Conservation (phyloP, 768 basidiomycete genomes). For the Phlebiopsis gigantea region DNA sequence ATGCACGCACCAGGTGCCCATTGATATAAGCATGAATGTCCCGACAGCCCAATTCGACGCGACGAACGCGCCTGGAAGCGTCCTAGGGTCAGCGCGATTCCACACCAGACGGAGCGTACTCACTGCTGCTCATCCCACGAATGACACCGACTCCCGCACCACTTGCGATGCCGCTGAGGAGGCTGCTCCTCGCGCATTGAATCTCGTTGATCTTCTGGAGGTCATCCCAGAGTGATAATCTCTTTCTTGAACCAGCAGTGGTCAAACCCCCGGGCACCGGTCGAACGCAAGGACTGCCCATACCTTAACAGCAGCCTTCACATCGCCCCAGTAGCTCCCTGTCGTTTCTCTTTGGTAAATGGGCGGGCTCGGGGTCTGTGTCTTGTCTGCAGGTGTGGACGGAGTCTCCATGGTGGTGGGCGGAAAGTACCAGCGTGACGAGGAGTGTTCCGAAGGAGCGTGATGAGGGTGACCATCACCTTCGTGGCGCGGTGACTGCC, state of each 20-base stretch:
- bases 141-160: slow-evolving; percentile 75
- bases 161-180: slow-evolving; percentile 75
- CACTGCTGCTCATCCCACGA: slow-evolving; percentile 61
- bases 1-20: slow-evolving; percentile 60
- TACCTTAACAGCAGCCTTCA: slow-evolving; percentile 32
- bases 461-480: not conserved
- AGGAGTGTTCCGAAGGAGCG: not conserved
- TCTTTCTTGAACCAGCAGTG: slow-evolving; percentile 32
- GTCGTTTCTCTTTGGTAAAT: slow-evolving; percentile 29
- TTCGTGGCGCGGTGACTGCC: slow-evolving; percentile 1
- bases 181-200: slow-evolving; percentile 72
- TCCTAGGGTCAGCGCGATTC: not conserved
- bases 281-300: not conserved
- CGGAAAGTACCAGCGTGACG: not conserved
- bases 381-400: not conserved
- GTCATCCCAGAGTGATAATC: slow-evolving; percentile 45
- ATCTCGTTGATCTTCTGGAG: slow-evolving; percentile 59
- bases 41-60: slow-evolving; percentile 80
- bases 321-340: slow-evolving; percentile 28
- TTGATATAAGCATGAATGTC: slow-evolving; percentile 62
- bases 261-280: not conserved
- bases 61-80: slow-evolving; percentile 47
- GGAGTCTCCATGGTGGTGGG: slow-evolving; percentile 13
- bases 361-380: slow-evolving; percentile 11
- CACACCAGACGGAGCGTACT: slow-evolving; percentile 20